phyloP scores from a whole-genome alignment of 2,329 filamentous ascomycete species.

The Cytospora piceicola region DNA sequence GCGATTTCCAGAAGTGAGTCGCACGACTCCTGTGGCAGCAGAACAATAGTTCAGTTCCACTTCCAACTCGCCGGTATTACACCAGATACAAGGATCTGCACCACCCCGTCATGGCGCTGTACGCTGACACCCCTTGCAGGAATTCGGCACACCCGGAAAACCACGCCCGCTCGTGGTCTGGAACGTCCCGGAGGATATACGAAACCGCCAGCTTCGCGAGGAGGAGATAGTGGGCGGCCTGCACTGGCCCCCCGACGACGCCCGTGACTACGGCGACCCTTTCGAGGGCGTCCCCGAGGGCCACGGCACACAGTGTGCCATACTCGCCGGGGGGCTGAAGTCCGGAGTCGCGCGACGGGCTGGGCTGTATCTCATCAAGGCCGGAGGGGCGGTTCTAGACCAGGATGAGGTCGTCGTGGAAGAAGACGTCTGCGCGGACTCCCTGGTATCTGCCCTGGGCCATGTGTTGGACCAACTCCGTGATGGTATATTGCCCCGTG shows the following conservation, averaged over 20 bases:
- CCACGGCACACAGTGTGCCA: slow-evolving; percentile 21
- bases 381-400: slow-evolving; percentile 14
- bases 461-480: slow-evolving; percentile 17
- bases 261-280: slow-evolving; percentile 10
- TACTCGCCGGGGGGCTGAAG: slow-evolving; percentile 1
- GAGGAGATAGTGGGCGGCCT: neutral
- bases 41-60: neutral
- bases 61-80: neutral
- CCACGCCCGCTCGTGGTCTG: slow-evolving; percentile 8
- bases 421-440: slow-evolving; percentile 10
- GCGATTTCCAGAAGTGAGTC: slow-evolving; percentile 21
- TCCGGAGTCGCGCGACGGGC: slow-evolving; percentile 13
- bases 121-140: neutral
- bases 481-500: neutral
- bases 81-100: neutral
- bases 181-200: slow-evolving; percentile 5
- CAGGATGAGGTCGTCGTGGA: slow-evolving; percentile 1
- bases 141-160: slow-evolving; percentile 8
- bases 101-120: neutral
- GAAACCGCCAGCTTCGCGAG: slow-evolving; percentile 7
- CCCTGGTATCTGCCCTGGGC: neutral
- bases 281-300: slow-evolving; percentile 21
- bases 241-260: slow-evolving; percentile 10
- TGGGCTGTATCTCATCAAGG: slow-evolving; percentile 24
- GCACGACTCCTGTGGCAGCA: too few relatives aligned